Percentiles rank a stretch among this genome's conserved stretches.
These are phyloP conservation scores for Solanum hybrid DNA, from an alignment of 305 asterid genomes.

Conservation along the genomic window DNA sequence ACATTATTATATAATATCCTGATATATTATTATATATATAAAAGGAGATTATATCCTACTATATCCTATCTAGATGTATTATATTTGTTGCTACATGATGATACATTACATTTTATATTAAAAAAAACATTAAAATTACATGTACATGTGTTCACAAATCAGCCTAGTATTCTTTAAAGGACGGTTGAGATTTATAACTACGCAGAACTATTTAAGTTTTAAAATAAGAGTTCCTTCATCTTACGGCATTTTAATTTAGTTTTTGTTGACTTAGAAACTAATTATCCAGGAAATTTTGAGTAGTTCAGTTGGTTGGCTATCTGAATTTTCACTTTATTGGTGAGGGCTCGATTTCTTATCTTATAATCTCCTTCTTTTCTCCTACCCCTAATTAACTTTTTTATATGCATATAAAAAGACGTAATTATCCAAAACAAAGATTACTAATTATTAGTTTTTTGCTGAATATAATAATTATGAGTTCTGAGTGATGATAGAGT, in stretches of 20 bases:
- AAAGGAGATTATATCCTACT: not conserved
- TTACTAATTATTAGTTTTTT: not conserved
- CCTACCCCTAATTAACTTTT: not conserved
- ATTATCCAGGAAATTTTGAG: fast-evolving
- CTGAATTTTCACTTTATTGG: not conserved
- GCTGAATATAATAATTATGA: not conserved
- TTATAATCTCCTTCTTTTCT: not conserved
- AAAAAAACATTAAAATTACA: not conserved
- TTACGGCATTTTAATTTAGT: not conserved
- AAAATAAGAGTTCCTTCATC: not conserved
- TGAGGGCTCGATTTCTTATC: not conserved
- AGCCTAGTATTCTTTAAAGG: not conserved
- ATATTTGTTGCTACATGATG: not conserved
- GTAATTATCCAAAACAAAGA: not conserved
- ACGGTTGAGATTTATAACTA: not conserved
- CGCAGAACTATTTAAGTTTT: not conserved
- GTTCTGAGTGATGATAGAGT: not conserved
- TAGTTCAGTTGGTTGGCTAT: not conserved
- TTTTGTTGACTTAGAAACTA: not conserved
- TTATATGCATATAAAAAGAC: not conserved
- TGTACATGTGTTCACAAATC: not conserved
- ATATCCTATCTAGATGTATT: not conserved
- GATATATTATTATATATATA: not conserved
- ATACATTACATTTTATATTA: not conserved
- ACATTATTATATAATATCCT: not conserved